Conservation (phyloP, 2,329 filamentous ascomycete genomes). For the Hypoxylon sp. region DNA sequence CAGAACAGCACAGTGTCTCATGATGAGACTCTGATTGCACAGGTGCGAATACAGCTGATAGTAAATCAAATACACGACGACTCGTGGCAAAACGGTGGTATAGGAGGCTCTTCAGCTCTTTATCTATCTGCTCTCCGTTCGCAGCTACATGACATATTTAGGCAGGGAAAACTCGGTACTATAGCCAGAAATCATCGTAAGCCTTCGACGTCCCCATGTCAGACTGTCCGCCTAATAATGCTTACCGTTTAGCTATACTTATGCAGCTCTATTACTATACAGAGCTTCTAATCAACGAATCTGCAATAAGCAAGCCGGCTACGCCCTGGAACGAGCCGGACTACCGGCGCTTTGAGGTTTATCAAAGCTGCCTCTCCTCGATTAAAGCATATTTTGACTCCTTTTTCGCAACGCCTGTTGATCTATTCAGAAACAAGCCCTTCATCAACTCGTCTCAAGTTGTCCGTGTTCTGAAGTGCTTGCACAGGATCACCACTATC, state of each 20-base stretch:
- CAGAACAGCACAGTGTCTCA: slow-evolving; percentile 35
- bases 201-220: not conserved
- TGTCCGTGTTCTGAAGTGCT: slow-evolving; percentile 53
- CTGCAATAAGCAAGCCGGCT: slow-evolving; percentile 27
- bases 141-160: slow-evolving; percentile 31
- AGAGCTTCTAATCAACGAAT: slow-evolving; percentile 37
- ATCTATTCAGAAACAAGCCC: slow-evolving; percentile 53
- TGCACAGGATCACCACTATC: slow-evolving; percentile 54
- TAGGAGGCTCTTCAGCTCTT: slow-evolving; percentile 5
- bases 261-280: slow-evolving; percentile 33
- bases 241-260: slow-evolving; percentile 24
- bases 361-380: slow-evolving; percentile 49
- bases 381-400: slow-evolving; percentile 52
- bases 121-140: slow-evolving; percentile 34
- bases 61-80: slow-evolving; percentile 44
- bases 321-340: slow-evolving; percentile 32
- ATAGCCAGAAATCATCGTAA: slow-evolving; percentile 27
- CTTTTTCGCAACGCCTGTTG: slow-evolving; percentile 53
- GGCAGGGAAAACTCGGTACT: slow-evolving; percentile 14
- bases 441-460: slow-evolving; percentile 56
- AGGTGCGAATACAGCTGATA: slow-evolving; percentile 47
- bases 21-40: slow-evolving; percentile 42
- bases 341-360: slow-evolving; percentile 36
- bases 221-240: not conserved
- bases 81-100: slow-evolving; percentile 10